Evolutionary conservation across 2,329 filamentous ascomycete species (phyloP), one percentile per base, ranked within the genome.

Genomic region (Ophiostoma triangulosporum): DNA sequence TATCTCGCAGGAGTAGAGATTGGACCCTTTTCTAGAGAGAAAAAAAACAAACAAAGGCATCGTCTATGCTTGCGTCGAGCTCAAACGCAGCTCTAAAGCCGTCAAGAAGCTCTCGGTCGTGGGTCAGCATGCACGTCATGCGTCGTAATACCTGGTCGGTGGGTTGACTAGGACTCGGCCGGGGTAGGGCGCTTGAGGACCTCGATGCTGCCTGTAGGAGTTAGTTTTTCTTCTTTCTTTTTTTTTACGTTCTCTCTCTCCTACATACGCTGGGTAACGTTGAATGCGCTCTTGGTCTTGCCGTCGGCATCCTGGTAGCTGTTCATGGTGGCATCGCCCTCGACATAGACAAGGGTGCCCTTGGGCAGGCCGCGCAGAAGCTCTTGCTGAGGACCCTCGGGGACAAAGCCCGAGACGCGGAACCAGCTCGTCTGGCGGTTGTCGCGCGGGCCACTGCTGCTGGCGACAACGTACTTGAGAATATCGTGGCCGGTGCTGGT

Each of bases 351-450:
- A 50, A 88, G 73, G 14, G 88, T 77, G 17, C 91, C 91, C 75
- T 96, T 97, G 53, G 81, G 80, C 68, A 96, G 69, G 63, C 70
- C 73, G 64, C 86, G 70, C 61, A 95, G 66, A 64, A 78, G 84
- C 58, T 95, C 86, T 64, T 83, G 82, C 65, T 77, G 74, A 50
- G 77, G 69, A 12, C 84, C 86, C 59, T 87, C 81, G 14, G 73
- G 71, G 51, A 71, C 62, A 66, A 97, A 97, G 70, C 76, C 81
- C 32, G 81, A 74, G 53, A 97, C 74, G 55, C 76, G 77, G 76
- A 94, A 97, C 86, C 86, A 97, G 74, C 84, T 93, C 29, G 85
- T 87, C 65, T 81, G 77, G 64, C 80, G 75, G 69, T 87, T 85
- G 15, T 91, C 84, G 59, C 70, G 73, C 57, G 74, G 70, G 14